Evolutionary conservation across 2,329 filamentous ascomycete genomes (phyloP), one percentile per base, ranked within the genome.

Genomic region (Arthroderma uncinatum): DNA sequence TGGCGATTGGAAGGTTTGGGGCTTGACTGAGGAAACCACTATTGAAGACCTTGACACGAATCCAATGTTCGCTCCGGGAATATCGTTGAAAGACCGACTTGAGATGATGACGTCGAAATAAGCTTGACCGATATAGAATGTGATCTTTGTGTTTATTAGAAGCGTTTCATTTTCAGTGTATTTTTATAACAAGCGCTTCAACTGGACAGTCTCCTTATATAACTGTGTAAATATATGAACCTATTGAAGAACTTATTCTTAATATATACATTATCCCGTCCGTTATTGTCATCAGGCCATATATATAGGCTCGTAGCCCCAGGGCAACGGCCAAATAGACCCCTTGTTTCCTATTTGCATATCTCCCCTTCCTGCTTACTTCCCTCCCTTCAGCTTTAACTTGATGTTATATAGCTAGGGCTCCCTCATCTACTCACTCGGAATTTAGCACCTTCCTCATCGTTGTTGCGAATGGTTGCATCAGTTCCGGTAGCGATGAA

Each of bases 1-100:
- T 40, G 67, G 68, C 10, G 65, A 69, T 14, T 80, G 78, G 78
- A 74, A 71, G 60, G 65, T 79, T 54, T 80, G 78, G 78, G 78
- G 78, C 2, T 71, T 72, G 57, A 64, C 71, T 48, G 69, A 70
- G 28, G 73, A 76, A 59, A 76, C 71, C 6, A 73, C 67, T 16
- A 50, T 75, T 53, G 64, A 71, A 12, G 68, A 71, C 57, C 59
- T 77, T 16, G 62, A 66, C 28, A 70, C 53, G 14, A 59, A 57
- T 57, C 70, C 71, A 1, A 63, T 65, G 58, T 74, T 74, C 63
- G 65, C 65, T 14, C 58, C 64, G 2, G 70, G 70, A 1, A 42
- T 74, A 57, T 64, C 68, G 8, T 42, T 71, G 14, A 57, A 66
- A 40, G 72, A 74, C 28, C 67, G 71, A 34, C 55, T 73, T 39